A percentile compares a stretch with the other conserved stretches of the same genome.
Evolutionary conservation across 2,329 filamentous ascomycete genomes (phyloP).

Genomic region (Colletotrichum lini): DNA sequence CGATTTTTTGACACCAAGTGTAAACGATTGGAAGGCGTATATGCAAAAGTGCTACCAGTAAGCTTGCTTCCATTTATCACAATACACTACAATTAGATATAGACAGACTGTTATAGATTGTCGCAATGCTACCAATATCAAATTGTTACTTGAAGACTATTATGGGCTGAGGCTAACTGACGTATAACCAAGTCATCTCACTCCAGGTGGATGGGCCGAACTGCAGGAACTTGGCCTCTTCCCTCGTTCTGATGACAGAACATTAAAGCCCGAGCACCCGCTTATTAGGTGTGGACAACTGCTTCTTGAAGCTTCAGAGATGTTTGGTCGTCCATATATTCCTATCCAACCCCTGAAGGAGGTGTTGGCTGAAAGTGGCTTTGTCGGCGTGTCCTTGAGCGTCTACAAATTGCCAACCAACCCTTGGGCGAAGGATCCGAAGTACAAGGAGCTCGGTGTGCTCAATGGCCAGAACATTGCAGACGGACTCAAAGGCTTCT

Average conservation of each 20-base stretch:
- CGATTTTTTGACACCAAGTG: constrained; percentile 54
- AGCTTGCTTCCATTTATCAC: background rate
- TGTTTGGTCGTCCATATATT: constrained; percentile 49
- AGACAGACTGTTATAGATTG: background rate
- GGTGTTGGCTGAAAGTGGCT: constrained; percentile 66
- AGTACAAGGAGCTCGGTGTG: constrained; percentile 65
- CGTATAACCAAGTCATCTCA: constrained; percentile 46
- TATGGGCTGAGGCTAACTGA: constrained; percentile 45
- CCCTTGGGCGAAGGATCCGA: constrained; percentile 65
- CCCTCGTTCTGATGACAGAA: constrained; percentile 58
- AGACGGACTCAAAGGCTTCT: constrained; percentile 49
- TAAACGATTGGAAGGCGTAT: constrained; percentile 53
- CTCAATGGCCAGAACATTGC: constrained; percentile 50
- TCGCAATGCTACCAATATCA: background rate
- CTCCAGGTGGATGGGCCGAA: constrained; percentile 61
- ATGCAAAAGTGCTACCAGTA: constrained; percentile 47
- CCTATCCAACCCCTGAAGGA: constrained; percentile 44
- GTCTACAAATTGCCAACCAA: constrained; percentile 65
- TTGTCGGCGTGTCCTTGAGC: constrained; percentile 64
- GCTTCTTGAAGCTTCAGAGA: constrained; percentile 49
- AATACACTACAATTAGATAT: too few relatives aligned
- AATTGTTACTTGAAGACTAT: background rate
- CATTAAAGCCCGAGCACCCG: constrained; percentile 44
- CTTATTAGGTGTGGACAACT: constrained; percentile 50
- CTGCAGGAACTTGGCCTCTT: constrained; percentile 59